Evolutionary conservation across 2,329 filamentous ascomycete genomes (phyloP), one percentile per base, ranked within the genome.

Genomic region (Sarocladiaceae sp.): DNA sequence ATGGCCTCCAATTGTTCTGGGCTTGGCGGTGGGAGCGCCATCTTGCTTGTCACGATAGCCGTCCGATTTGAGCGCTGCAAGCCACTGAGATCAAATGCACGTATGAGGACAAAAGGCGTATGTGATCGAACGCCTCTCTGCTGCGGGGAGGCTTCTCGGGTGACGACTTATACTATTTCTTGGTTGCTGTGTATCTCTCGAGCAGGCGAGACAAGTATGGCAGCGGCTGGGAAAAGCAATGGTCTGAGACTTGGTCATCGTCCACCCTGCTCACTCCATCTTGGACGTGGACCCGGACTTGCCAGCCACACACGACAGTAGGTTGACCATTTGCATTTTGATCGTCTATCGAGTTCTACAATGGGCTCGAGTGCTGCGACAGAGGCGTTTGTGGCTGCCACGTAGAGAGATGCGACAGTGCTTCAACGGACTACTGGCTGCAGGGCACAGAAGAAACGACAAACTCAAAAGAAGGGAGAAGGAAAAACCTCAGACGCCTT

Each of bases 1-100:
- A 23, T 50, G 52, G 40, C 50, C 47, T 50, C 47, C 29, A 50
- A 8, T 31, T 50, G 47, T n/a, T 50, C 47, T 36, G 47, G 47
- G 28, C 17, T 50, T 23, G 47, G 47, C 17, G 47, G 47, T 36
- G 47, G 47, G n/a, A 50, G 29, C 8, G 47, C 47, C 47, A 48
- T 46, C 10, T 22, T 39, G 15, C 17, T n/a, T 26, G 18, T 20
- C n/a, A 33, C 26, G 26, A 26, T n/a, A 33, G 44, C 6, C n/a
- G 5, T n/a, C n/a, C 20, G 25, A 17, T 48, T 25, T 48, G 22
- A 25, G n/a, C 40, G 26, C 22, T 48, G 44, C 44, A 48, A 48
- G 44, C 44, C 44, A 48, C 44, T 10, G 15, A 48, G 15, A 17
- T 4, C 3, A 17, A 22, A 18, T 11, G 25, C 4, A 33, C 44